Evolutionary conservation across 2,329 filamentous ascomycete species (phyloP), one percentile per base, ranked within the genome.

Genomic region (Claviceps citrina): DNA sequence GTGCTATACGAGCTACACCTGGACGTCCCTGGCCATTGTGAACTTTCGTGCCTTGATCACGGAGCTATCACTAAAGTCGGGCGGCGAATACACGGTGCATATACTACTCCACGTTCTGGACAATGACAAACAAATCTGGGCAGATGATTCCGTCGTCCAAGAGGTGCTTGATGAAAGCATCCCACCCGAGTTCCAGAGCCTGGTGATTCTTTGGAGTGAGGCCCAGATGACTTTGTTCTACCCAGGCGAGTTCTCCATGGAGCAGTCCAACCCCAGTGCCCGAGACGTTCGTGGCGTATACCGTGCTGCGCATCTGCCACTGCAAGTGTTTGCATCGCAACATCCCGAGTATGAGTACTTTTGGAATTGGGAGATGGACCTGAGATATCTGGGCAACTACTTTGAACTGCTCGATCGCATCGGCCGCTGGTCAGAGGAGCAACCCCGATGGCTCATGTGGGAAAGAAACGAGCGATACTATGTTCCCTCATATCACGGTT

Each of bases 21-120:
- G 87, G 65, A 84, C 83, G 2, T 67, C 76, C 3, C 79, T 89
- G 54, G 76, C 82, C 33, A 68, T 91, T 27, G 67, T 93, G 52
- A 87, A 87, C 59, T 71, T 94, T 50, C 81, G 85, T 13, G 80
- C 86, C 25, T 64, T 94, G 50, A 76, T 93, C 31, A 76, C 80
- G 4, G 85, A 94, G 59, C 66, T 93, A 8, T 76, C 78, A 7
- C 64, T 94, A 36, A 68, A 75, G 41, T 87, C 83, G 0, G 84
- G 84, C 25, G 83, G 81, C 35, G 84, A 93, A 55, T 93, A 91
- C 51, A 71, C 73, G 4, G 69, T 93, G 3, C 84, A 91, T 57
- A 85, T 94, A 54, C 66, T 93, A 27, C 71, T 93, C 30, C 84
- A 93, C 49, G 83, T 93, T 47, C 84, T 84, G 51, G 81, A 93